Conservation (phyloP, 306 rosid species). For the Ammopiptanthus mongolicus region DNA sequence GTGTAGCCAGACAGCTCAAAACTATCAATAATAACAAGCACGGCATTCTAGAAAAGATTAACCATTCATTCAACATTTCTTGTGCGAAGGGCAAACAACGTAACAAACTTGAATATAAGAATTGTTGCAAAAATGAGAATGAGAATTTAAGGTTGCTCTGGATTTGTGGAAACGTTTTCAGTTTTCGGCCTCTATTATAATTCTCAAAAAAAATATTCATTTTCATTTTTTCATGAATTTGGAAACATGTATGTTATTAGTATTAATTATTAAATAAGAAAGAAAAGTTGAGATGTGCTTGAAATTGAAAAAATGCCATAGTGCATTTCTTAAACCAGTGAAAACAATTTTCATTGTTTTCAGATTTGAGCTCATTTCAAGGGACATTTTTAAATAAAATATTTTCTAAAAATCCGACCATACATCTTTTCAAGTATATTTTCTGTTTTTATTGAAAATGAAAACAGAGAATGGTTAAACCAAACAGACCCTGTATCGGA, state of each 20-base stretch:
- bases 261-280: not conserved
- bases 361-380: not conserved
- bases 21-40: not conserved
- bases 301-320: too few species aligned
- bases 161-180: not conserved
- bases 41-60: not conserved
- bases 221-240: too few species aligned
- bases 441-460: not conserved
- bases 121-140: not conserved
- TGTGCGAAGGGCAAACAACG: not conserved
- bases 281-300: not conserved
- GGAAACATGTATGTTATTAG: not conserved
- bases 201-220: too few species aligned
- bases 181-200: not conserved
- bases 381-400: too few species aligned
- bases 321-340: too few species aligned
- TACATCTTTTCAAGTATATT: not conserved
- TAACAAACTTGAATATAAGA: not conserved
- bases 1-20: not conserved
- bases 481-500: constrained; percentile 11
- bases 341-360: too few species aligned
- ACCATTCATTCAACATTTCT: not conserved
- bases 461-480: constrained; percentile 41
- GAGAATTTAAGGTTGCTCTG: not conserved
- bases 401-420: not conserved